These are phyloP conservation scores for Colletotrichum cuscutae DNA, from an alignment of 2,329 filamentous ascomycete genomes.

Conservation along the genomic window DNA sequence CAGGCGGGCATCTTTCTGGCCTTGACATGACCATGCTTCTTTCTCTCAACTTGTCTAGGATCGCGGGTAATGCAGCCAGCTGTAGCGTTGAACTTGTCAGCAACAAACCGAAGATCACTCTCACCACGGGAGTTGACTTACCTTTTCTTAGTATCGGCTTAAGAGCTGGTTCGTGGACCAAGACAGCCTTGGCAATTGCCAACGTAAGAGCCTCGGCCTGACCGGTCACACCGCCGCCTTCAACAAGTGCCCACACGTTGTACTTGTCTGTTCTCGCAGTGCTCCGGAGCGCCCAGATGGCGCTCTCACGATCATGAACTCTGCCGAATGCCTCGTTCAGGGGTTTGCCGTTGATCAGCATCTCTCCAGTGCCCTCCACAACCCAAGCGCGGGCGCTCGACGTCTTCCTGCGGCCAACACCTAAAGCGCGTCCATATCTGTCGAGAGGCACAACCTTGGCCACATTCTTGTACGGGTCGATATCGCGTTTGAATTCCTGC, in stretches of 20 bases:
- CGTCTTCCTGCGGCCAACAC: conserved; percentile 87
- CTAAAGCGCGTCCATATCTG: conserved; percentile 79
- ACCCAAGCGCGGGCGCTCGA: conserved; percentile 87
- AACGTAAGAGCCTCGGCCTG: conserved; percentile 95
- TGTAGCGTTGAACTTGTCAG: conserved; percentile 62
- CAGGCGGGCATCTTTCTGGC: conserved; percentile 97
- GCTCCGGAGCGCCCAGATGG: conserved; percentile 87
- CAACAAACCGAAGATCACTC: conserved; percentile 33
- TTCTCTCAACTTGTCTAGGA: conserved; percentile 92
- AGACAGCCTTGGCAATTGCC: conserved; percentile 86
- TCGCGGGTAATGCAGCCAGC: conserved; percentile 94
- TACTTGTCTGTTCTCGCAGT: conserved; percentile 93
- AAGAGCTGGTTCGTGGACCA: conserved; percentile 91
- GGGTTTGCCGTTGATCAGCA: conserved; percentile 90
- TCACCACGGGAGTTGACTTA: conserved; percentile 59
- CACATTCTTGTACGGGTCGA: conserved; percentile 75
- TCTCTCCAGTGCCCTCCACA: conserved; percentile 92
- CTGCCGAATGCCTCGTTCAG: conserved; percentile 85
- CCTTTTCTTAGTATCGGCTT: conserved; percentile 90
- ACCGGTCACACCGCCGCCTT: conserved; percentile 90
- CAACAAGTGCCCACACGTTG: conserved; percentile 89
- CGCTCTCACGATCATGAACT: conserved; percentile 93
- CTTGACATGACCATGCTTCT: conserved; percentile 96
- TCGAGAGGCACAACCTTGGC: conserved; percentile 76
- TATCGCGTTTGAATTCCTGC: conserved; percentile 76